Evolutionary conservation across 805 yeast species (phyloP).

Genomic region (Torulaspora maleeae): DNA sequence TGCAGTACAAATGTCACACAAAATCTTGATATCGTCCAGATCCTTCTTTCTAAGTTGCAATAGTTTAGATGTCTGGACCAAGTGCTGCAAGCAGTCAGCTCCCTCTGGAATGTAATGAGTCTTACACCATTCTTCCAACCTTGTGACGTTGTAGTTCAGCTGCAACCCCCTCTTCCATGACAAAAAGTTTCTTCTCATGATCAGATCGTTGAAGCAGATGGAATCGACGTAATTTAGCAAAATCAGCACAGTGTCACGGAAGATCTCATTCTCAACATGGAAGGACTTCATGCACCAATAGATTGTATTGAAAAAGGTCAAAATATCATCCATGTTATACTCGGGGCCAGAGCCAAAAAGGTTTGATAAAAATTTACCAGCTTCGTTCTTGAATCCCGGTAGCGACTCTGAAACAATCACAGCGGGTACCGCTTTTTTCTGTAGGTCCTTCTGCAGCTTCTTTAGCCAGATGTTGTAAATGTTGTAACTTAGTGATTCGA

Average conservation of each 20-base stretch:
- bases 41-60: slow-evolving; percentile 88
- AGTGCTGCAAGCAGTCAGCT: slow-evolving; percentile 72
- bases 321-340: slow-evolving; percentile 90
- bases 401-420: slow-evolving; percentile 90
- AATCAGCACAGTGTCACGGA: slow-evolving; percentile 79
- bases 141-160: slow-evolving; percentile 90
- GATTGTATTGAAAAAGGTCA: slow-evolving; percentile 82
- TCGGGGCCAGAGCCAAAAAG: slow-evolving; percentile 67
- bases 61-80: slow-evolving; percentile 88
- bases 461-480: slow-evolving; percentile 97
- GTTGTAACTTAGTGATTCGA: slow-evolving; percentile 87
- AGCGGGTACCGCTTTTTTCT: slow-evolving; percentile 90
- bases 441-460: slow-evolving; percentile 84
- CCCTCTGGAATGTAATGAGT: slow-evolving; percentile 88
- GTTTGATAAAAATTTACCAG: slow-evolving; percentile 72
- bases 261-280: slow-evolving; percentile 78
- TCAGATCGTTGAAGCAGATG: slow-evolving; percentile 87
- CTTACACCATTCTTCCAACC: slow-evolving; percentile 98
- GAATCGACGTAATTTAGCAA: slow-evolving; percentile 85
- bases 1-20: slow-evolving; percentile 91
- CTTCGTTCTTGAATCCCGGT: slow-evolving; percentile 91
- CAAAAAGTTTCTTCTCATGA: slow-evolving; percentile 89
- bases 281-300: slow-evolving; percentile 91
- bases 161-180: slow-evolving; percentile 98
- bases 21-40: slow-evolving; percentile 81